A percentile compares a stretch with the other conserved stretches of the same genome.
Evolutionary conservation across 306 rosid genomes (phyloP).

Genomic region (Vachellia collinsii): DNA sequence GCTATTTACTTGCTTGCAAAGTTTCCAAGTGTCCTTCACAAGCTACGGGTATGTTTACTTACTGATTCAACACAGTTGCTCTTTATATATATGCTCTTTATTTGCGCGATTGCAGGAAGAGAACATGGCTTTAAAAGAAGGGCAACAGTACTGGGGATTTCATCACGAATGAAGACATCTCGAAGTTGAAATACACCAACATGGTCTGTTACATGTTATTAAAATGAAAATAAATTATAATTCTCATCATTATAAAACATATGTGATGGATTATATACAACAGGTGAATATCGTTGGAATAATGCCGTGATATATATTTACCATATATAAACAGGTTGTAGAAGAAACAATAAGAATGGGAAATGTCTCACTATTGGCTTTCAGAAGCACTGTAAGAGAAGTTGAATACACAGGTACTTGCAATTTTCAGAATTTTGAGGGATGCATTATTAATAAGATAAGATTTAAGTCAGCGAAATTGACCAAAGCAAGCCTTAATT

Average conservation of each 20-base stretch:
- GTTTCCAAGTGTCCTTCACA: slow-evolving; percentile 44
- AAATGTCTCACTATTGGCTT: slow-evolving; percentile 36
- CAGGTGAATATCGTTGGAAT: neutral
- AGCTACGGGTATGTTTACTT: slow-evolving; percentile 38
- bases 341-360: slow-evolving; percentile 53
- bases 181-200: slow-evolving; percentile 43
- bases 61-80: neutral
- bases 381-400: slow-evolving; percentile 37
- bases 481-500: too few species aligned
- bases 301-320: too few species aligned
- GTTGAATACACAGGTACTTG: slow-evolving; percentile 43
- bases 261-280: too few species aligned
- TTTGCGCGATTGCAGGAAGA: slow-evolving; percentile 42
- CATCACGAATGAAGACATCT: slow-evolving; percentile 46
- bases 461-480: too few species aligned
- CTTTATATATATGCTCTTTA: neutral
- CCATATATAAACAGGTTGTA: slow-evolving; percentile 33
- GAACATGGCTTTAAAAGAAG: slow-evolving; percentile 35
- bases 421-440: neutral
- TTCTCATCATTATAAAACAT: neutral
- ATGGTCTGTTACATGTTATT: slow-evolving; percentile 18
- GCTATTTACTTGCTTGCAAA: slow-evolving; percentile 47
- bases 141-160: slow-evolving; percentile 25
- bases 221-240: neutral
- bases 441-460: neutral